Evolutionary conservation across 78 protist species (phyloP), one percentile per base, ranked within the genome.

Genomic region (Dictyostelium intermedium): DNA sequence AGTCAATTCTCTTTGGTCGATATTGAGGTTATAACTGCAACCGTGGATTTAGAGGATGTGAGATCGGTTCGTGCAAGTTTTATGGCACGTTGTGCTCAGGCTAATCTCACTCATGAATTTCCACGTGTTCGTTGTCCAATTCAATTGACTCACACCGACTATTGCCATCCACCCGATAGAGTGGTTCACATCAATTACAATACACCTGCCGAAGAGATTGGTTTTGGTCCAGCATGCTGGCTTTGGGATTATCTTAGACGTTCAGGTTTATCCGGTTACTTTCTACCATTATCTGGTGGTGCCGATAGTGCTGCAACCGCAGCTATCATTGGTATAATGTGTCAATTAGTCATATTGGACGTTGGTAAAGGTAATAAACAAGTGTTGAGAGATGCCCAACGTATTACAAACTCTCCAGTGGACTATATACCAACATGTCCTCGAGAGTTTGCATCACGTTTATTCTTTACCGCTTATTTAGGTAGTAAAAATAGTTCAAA

Each of bases 221-320:
- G 89, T 6, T 79, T 63, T 30, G 96, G 97, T n/a, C 98, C 97
- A 11, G 98, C 98, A 7, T 95, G 97, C 85, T 96, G 98, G 98
- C 78, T 98, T 34, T 98, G 99, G 99, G 99, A 98, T 82, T 98
- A 98, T 84, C 91, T 98, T 35, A 92, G 99, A 20, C 95, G 99
- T 73, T 85, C 95, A 4, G 97, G 98, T 23, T 11, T 84, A 25
- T 27, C 66, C 23, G 99, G 99, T 32, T 98, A 61, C 91, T 97
- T 96, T 34, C 73, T 98, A 4, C 97, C 99, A 0, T 87, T 98
- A 18, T 91, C 97, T 11, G 99, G 99, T 23, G 99, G 99, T n/a
- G 97, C 98, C 0, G 99, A 98, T 91, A 78, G 93, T 70, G 74
- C 96, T 9, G 66, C 98, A 6, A 91, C 96, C 3, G 98, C 98